Percentiles rank a stretch among this genome's conserved stretches.
phyloP scores from a whole-genome alignment of 2,329 filamentous ascomycete species.

The Cordyceps cateniannulata region DNA sequence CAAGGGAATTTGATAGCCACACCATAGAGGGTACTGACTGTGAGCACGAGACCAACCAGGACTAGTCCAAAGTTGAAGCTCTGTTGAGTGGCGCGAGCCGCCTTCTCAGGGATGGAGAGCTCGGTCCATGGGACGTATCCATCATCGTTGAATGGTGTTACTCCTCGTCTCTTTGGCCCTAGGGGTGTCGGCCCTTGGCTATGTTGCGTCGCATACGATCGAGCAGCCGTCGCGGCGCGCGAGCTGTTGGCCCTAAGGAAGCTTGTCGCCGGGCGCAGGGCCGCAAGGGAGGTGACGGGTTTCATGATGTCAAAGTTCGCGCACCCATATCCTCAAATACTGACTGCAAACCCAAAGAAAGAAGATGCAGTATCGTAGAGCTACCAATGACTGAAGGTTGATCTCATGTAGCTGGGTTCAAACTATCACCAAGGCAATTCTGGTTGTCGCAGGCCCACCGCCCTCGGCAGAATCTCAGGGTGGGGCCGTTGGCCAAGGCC shows the following conservation, averaged over 20 bases:
- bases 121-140: conserved; percentile 76
- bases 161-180: conserved; percentile 53
- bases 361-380: not conserved
- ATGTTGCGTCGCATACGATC: conserved; percentile 55
- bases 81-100: conserved; percentile 79
- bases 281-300: conserved; percentile 30
- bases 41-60: conserved; percentile 65
- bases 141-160: conserved; percentile 82
- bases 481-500: conserved; percentile 20
- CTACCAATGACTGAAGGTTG: not conserved
- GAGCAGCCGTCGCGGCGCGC: conserved; percentile 33
- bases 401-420: not conserved
- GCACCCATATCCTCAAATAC: conserved; percentile 26
- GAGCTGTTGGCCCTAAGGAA: conserved; percentile 23
- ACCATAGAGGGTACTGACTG: conserved; percentile 45
- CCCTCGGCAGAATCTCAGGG: conserved; percentile 29
- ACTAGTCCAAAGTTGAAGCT: conserved; percentile 82
- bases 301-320: conserved; percentile 39
- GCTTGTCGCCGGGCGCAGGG: conserved; percentile 27
- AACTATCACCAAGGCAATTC: not conserved
- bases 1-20: not conserved
- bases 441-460: conserved; percentile 24
- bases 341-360: not conserved
- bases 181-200: conserved; percentile 32
- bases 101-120: conserved; percentile 70